Evolutionary conservation across 164 flowering plant species (phyloP), one percentile per base, ranked within the genome.

Genomic region (Annona squamosa): DNA sequence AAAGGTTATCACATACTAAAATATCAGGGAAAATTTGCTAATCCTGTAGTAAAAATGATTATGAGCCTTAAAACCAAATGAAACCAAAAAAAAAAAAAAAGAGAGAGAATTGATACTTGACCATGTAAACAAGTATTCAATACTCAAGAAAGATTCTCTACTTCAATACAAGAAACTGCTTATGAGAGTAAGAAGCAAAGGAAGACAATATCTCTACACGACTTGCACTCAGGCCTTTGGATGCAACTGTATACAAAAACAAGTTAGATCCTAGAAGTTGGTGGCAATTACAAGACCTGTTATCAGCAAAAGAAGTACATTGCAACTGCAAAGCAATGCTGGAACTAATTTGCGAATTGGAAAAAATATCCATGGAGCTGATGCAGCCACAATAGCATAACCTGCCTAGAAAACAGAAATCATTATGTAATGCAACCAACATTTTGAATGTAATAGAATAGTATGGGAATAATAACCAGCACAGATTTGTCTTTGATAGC

Each of bases 271-370:
- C 17, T 26, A 18, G 41, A 48, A 41, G 42, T 41, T 17, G 57
- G 46, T 4, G 43, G 17, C 65, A 12, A 67, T 17, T n/a, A 67
- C 6, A 72, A 76, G 52, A 94, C 98, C 99, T 84, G 98, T 90
- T 72, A 87, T 71, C 41, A 90, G 62, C 79, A 95, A 76, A 70
- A 95, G 90, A 71, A 76, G 74, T 71, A 80, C 96, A 82, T 80
- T 79, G 73, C 91, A 90, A 75, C 96, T 91, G 82, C 97, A 95
- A 65, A 95, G 97, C 82, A 92, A 73, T 63, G 86, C 72, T 5
- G 88, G 82, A 44, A 81, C 72, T 71, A 86, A 76, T 19, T 68
- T 68, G 37, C 77, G 65, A 42, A 90, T 78, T 4, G 88, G 78
- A 13, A 43, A 77, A 79, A 95, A 86, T 48, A 95, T 85, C 94